A percentile compares a stretch with the other conserved stretches of the same genome.
Evolutionary conservation across 116 monocot genomes (phyloP).

Genomic region (Phalaenopsis hybrid): DNA sequence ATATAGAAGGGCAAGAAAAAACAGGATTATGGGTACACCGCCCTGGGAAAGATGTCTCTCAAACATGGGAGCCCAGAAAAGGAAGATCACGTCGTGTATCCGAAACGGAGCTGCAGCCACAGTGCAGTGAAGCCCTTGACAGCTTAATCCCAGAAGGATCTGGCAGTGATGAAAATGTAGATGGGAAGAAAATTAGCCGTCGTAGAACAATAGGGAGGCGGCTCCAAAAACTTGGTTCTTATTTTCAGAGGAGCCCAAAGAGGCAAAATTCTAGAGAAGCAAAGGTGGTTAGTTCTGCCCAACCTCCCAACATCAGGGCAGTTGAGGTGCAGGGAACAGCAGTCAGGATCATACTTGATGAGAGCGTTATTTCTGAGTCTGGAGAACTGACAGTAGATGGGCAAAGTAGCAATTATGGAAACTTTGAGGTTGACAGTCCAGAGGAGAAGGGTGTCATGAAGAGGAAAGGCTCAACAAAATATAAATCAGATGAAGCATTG

Average conservation of each 20-base stretch:
- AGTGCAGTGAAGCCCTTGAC: slow-evolving; percentile 16
- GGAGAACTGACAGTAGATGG: slow-evolving; percentile 5
- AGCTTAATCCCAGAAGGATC: slow-evolving; percentile 30
- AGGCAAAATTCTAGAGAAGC: slow-evolving; percentile 4
- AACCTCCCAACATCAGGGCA: slow-evolving; percentile 4
- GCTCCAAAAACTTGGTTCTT: slow-evolving; percentile 31
- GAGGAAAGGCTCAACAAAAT: neutral
- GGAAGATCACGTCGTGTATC: slow-evolving; percentile 28
- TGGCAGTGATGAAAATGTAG: slow-evolving; percentile 10
- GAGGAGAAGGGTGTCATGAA: neutral
- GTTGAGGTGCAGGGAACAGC: slow-evolving; percentile 8
- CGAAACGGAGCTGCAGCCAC: slow-evolving; percentile 18
- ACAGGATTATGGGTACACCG: slow-evolving; percentile 63
- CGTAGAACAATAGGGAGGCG: slow-evolving; percentile 28
- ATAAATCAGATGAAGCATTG: neutral
- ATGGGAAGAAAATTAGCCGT: slow-evolving; percentile 12
- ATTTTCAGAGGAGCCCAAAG: slow-evolving; percentile 34
- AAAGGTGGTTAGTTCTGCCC: slow-evolving; percentile 10
- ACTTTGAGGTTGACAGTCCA: neutral
- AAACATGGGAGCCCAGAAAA: slow-evolving; percentile 73
- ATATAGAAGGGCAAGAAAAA: slow-evolving; percentile 60
- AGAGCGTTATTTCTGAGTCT: slow-evolving; percentile 1
- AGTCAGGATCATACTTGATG: slow-evolving; percentile 22
- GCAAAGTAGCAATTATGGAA: neutral
- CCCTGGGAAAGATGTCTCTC: slow-evolving; percentile 46